These are phyloP conservation scores for Artomyces pyxidatus DNA, from an alignment of 768 basidiomycete genomes.

Conservation along the genomic window DNA sequence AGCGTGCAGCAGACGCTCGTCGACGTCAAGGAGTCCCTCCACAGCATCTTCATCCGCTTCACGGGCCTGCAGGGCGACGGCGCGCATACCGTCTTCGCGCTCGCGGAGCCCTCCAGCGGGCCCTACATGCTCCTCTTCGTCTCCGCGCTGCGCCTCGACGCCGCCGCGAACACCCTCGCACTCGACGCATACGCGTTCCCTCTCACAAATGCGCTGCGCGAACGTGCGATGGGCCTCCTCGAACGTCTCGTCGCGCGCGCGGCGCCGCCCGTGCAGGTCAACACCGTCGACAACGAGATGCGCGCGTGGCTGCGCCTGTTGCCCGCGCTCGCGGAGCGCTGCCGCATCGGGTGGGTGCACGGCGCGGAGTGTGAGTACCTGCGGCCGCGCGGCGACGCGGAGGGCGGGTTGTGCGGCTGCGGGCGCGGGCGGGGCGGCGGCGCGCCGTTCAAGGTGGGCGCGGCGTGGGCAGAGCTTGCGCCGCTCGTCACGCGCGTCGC, in stretches of 20 bases:
- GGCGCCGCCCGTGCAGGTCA: slow-evolving; percentile 2
- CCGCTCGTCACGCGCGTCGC: slow-evolving; percentile 42
- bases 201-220: slow-evolving; percentile 19
- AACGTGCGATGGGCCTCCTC: background rate
- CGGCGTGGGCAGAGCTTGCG: slow-evolving; percentile 32
- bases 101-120: slow-evolving; percentile 2
- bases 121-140: slow-evolving; percentile 39
- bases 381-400: slow-evolving; percentile 23
- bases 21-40: slow-evolving; percentile 27
- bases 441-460: slow-evolving; percentile 24
- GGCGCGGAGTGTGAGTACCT: slow-evolving; percentile 41
- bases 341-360: slow-evolving; percentile 43
- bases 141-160: slow-evolving; percentile 37
- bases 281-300: slow-evolving; percentile 27
- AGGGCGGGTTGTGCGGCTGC: slow-evolving; percentile 42
- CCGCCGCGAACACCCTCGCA: slow-evolving; percentile 40
- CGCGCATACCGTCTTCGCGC: background rate
- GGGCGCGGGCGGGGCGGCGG: slow-evolving; percentile 41
- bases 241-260: background rate
- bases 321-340: slow-evolving; percentile 43
- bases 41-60: slow-evolving; percentile 19
- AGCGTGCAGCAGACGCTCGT: slow-evolving; percentile 21
- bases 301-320: slow-evolving; percentile 43
- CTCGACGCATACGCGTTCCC: slow-evolving; percentile 42
- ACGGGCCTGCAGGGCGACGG: slow-evolving; percentile 19